phyloP scores from a whole-genome alignment of 2,329 filamentous ascomycete genomes.

The Aspergillus oerlinghausenensis region DNA sequence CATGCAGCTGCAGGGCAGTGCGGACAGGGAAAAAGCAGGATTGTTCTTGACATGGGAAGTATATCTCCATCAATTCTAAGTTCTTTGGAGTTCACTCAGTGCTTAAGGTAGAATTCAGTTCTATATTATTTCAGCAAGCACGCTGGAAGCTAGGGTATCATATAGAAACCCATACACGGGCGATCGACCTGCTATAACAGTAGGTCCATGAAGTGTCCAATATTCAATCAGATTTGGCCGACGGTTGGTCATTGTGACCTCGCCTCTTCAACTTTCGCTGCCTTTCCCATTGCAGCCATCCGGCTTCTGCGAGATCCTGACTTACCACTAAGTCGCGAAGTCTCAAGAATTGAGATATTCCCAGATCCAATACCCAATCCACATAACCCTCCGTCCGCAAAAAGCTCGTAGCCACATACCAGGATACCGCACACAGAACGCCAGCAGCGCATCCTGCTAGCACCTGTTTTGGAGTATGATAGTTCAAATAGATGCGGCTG shows the following conservation, averaged over 20 bases:
- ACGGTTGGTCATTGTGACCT: slow-evolving; percentile 15
- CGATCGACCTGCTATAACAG: background rate
- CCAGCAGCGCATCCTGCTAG: slow-evolving; percentile 73
- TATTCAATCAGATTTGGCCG: slow-evolving; percentile 26
- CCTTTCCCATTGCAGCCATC: slow-evolving; percentile 87
- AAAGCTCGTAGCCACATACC: slow-evolving; percentile 71
- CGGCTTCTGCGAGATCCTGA: slow-evolving; percentile 84
- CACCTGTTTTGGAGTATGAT: slow-evolving; percentile 87
- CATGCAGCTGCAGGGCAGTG: background rate
- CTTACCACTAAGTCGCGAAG: slow-evolving; percentile 79
- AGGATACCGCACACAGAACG: slow-evolving; percentile 63
- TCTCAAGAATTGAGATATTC: slow-evolving; percentile 61
- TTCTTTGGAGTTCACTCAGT: background rate
- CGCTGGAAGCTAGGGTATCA: background rate
- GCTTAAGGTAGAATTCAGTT: background rate
- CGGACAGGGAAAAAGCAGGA: background rate
- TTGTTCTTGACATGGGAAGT: background rate
- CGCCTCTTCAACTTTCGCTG: slow-evolving; percentile 35
- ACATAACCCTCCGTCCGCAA: slow-evolving; percentile 66
- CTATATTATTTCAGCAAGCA: background rate
- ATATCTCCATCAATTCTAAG: background rate
- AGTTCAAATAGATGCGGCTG: slow-evolving; percentile 85
- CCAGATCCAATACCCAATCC: slow-evolving; percentile 65
- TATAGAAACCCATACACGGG: background rate
- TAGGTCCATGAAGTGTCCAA: background rate